Percentiles rank a stretch among this genome's conserved stretches.
Evolutionary conservation across 2,329 filamentous ascomycete genomes (phyloP).

Genomic region (Samsoniella hepiali): DNA sequence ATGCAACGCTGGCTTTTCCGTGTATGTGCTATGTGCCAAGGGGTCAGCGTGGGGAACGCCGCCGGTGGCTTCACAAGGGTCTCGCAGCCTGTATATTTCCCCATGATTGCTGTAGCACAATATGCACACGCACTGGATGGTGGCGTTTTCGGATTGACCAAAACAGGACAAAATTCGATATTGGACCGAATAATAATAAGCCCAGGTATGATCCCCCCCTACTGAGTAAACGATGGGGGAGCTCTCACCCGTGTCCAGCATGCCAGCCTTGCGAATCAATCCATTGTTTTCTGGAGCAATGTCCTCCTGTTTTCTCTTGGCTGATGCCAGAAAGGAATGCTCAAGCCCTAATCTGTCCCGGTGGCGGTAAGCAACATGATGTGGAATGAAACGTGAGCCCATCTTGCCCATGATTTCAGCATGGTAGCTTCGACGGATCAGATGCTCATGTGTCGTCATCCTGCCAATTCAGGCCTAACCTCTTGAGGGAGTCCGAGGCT

Average conservation of each 20-base stretch:
- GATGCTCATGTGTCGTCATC: constrained; percentile 17
- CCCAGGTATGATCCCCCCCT: too few relatives aligned
- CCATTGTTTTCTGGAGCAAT: neutral
- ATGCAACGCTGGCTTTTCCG: neutral
- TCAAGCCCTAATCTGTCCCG: neutral
- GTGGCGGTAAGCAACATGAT: neutral
- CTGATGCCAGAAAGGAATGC: neutral
- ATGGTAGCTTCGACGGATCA: neutral
- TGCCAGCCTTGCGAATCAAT: neutral
- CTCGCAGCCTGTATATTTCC: too few relatives aligned
- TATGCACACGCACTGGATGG: too few relatives aligned
- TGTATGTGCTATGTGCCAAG: neutral
- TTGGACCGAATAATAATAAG: too few relatives aligned
- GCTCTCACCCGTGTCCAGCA: too few relatives aligned
- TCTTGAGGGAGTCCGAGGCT: constrained; percentile 7
- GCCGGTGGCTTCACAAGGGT: too few relatives aligned
- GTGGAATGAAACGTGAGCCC: neutral
- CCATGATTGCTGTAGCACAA: too few relatives aligned
- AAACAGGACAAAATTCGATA: too few relatives aligned
- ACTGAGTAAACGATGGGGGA: too few relatives aligned
- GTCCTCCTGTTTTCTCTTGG: neutral
- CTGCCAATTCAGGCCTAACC: neutral
- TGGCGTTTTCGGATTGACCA: too few relatives aligned
- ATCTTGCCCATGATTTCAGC: neutral
- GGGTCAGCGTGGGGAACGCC: neutral